These are phyloP conservation scores for Dothistroma pini DNA, from an alignment of 2,329 filamentous ascomycete genomes.

Conservation along the genomic window DNA sequence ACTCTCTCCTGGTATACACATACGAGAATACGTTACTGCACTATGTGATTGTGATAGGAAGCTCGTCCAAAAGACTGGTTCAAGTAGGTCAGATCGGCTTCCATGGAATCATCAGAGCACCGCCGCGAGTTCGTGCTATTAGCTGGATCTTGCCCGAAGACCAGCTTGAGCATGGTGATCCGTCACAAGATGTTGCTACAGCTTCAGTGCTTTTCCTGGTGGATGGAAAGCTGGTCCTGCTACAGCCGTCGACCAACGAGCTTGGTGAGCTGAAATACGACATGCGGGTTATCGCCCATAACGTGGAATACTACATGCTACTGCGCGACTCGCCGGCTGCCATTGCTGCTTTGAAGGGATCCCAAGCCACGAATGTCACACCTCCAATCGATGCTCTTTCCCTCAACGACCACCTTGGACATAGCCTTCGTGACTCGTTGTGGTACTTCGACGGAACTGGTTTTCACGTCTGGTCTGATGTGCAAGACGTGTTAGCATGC, in stretches of 20 bases:
- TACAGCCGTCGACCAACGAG: conserved; percentile 81
- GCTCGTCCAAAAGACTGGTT: conserved; percentile 66
- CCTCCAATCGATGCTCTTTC: conserved; percentile 17
- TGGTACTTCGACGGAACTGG: conserved; percentile 92
- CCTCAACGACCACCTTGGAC: conserved; percentile 27
- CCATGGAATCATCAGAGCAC: conserved; percentile 91
- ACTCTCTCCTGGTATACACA: conserved; percentile 93
- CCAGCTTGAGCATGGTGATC: conserved; percentile 86
- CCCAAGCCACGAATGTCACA: conserved; percentile 16
- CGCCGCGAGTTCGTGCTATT: conserved; percentile 83
- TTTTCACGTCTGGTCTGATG: conserved; percentile 83
- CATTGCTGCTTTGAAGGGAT: conserved; percentile 20
- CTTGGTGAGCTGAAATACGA: conserved; percentile 90
- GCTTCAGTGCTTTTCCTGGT: conserved; percentile 96
- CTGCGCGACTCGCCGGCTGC: conserved; percentile 70
- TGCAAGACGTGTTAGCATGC: conserved; percentile 75
- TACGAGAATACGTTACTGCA: conserved; percentile 96
- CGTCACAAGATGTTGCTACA: conserved; percentile 89
- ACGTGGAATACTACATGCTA: conserved; percentile 90
- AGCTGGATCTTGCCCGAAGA: conserved; percentile 94
- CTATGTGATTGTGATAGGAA: conserved; percentile 75
- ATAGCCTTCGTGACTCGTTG: conserved; percentile 75
- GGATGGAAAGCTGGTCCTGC: conserved; percentile 88
- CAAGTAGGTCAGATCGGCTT: conserved; percentile 98
- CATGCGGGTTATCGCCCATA: conserved; percentile 94